Evolutionary conservation across 768 basidiomycete species (phyloP).

Genomic region (Rossbeevera mucosa): DNA sequence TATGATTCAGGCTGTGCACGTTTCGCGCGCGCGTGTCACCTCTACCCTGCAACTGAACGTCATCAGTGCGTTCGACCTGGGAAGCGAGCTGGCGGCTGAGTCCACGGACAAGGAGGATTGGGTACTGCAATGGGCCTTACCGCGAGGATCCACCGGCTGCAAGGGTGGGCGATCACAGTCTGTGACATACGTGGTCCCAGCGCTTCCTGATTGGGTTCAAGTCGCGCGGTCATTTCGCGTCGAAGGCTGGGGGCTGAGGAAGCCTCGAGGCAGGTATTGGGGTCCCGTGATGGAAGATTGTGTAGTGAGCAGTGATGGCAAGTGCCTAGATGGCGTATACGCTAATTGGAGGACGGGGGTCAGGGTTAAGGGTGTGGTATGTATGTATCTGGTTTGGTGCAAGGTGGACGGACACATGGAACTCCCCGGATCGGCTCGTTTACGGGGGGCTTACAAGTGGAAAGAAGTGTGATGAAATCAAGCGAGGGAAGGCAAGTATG

Average conservation of each 20-base stretch:
- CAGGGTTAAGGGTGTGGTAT: constrained; percentile 20
- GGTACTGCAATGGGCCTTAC: no score
- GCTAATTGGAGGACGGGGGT: constrained; percentile 3
- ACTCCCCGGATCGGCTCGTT: constrained; percentile 19
- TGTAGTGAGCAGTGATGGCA: constrained; percentile 12
- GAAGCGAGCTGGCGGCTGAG: neutral
- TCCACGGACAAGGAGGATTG: neutral
- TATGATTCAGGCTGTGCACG: constrained; percentile 7
- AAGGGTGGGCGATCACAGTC: no score
- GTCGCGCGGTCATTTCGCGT: constrained; percentile 32
- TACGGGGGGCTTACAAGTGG: constrained; percentile 1
- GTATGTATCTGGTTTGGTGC: neutral
- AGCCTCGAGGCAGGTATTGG: constrained; percentile 26
- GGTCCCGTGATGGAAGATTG: constrained; percentile 22
- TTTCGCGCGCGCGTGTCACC: constrained; percentile 6
- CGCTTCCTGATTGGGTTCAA: constrained; percentile 6
- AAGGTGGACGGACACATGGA: constrained; percentile 4
- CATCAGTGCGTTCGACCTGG: neutral
- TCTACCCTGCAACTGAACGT: neutral
- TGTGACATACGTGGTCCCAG: no score
- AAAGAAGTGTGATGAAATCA: constrained; percentile 7
- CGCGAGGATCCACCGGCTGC: no score
- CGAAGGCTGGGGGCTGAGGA: constrained; percentile 11
- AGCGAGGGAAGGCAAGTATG: constrained; percentile 4
- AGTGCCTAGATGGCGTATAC: constrained; percentile 6